A percentile compares a stretch with the other conserved stretches of the same genome.
Conservation (phyloP, 2,329 filamentous ascomycete genomes). For the Neofusicoccum sp. region DNA sequence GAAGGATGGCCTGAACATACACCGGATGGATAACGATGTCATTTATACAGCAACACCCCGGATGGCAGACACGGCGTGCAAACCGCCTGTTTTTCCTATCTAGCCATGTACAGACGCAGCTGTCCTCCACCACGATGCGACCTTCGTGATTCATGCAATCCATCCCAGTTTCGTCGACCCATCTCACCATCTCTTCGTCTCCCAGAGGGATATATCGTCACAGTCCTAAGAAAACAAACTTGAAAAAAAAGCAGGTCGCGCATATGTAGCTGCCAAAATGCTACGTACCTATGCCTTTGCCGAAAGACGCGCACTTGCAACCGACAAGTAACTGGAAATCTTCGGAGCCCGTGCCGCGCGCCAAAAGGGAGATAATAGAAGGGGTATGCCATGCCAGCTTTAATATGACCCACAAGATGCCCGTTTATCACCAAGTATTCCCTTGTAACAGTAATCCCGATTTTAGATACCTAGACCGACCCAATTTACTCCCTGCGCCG, state of each 20-base stretch:
- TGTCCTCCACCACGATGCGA: neutral
- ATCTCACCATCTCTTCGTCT: neutral
- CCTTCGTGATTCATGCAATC: conserved; percentile 12
- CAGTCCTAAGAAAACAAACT: neutral
- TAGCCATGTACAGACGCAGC: neutral
- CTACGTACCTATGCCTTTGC: conserved; percentile 10
- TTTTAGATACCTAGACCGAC: conserved; percentile 5
- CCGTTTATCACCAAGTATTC: conserved; percentile 11
- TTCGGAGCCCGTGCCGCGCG: conserved; percentile 6
- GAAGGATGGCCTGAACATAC: neutral
- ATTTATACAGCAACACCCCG: neutral
- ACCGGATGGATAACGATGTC: neutral
- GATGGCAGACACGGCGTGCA: neutral
- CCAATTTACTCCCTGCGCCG: conserved; percentile 24
- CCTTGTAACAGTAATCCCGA: conserved; percentile 12
- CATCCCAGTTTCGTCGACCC: neutral
- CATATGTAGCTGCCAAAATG: conserved; percentile 9
- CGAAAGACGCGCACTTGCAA: conserved; percentile 4
- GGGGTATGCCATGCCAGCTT: conserved; percentile 18
- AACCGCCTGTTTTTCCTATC: conserved; percentile 5
- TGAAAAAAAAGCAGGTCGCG: neutral
- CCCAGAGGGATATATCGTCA: neutral
- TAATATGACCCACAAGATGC: conserved; percentile 19
- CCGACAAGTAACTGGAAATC: neutral
- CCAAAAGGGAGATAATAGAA: conserved; percentile 10